A percentile compares a stretch with the other conserved stretches of the same genome.
These are phyloP conservation scores for Pichia sp. DNA, from an alignment of 1,139 yeast species.

Conservation along the genomic window DNA sequence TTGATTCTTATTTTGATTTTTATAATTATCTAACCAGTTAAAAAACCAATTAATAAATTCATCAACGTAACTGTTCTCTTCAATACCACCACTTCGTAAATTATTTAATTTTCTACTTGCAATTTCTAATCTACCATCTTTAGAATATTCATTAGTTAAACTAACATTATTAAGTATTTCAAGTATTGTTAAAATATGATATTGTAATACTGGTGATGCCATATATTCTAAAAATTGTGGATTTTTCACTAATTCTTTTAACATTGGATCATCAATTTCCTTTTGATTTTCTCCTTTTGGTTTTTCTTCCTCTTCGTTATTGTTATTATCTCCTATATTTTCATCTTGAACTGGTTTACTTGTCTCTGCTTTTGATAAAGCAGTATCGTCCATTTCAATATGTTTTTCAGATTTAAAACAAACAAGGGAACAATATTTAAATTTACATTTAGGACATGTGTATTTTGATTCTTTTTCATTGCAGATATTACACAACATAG, in stretches of 20 bases:
- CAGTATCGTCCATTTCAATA: constrained; percentile 20
- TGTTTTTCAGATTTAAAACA: constrained; percentile 54
- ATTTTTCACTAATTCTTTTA: constrained; percentile 32
- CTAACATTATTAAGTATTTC: constrained; percentile 41
- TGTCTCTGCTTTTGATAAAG: neutral
- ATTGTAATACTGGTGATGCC: constrained; percentile 43
- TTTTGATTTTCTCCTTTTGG: no score
- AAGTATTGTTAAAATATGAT: constrained; percentile 44
- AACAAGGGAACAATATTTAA: constrained; percentile 45
- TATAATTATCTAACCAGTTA: constrained; percentile 11
- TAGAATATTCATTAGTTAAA: constrained; percentile 38
- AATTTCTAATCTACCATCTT: constrained; percentile 49
- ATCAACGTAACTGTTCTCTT: constrained; percentile 59
- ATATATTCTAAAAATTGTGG: constrained; percentile 38
- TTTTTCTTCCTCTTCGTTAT: neutral
- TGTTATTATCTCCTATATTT: neutral
- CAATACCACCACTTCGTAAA: constrained; percentile 56
- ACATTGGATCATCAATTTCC: constrained; percentile 19
- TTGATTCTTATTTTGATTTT: neutral
- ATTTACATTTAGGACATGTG: constrained; percentile 55
- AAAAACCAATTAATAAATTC: constrained; percentile 41
- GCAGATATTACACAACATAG: constrained; percentile 43
- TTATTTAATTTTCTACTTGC: constrained; percentile 56
- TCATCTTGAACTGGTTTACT: neutral
- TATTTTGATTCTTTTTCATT: constrained; percentile 39